Evolutionary conservation across 2,329 filamentous ascomycete species (phyloP).

Genomic region (Alternaria brassicicola): DNA sequence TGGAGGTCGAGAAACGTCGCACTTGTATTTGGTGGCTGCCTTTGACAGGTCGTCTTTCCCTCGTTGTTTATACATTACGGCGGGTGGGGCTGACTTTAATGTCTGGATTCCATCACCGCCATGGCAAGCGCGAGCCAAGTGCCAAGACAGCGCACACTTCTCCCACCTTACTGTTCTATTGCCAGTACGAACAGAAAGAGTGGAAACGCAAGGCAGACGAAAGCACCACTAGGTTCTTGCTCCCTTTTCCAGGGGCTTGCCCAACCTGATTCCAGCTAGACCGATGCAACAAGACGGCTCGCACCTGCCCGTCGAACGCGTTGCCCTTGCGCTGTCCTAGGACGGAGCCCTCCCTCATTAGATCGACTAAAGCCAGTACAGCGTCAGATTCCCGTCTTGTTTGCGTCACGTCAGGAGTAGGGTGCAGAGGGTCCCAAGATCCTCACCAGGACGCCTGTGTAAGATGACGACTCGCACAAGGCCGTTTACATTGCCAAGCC

Average conservation of each 20-base stretch:
- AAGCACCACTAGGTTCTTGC: neutral
- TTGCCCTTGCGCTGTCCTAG: neutral
- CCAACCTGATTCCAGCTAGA: neutral
- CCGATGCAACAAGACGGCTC: neutral
- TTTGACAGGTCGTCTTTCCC: conserved; percentile 7
- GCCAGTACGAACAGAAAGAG: neutral
- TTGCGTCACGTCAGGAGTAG: conserved; percentile 2
- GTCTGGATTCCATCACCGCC: neutral
- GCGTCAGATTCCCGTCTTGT: conserved; percentile 5
- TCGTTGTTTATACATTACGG: neutral
- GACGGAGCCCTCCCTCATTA: neutral
- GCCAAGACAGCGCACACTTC: neutral
- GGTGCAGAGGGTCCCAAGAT: conserved; percentile 1
- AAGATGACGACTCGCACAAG: conserved; percentile 11
- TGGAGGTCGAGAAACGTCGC: conserved; percentile 5
- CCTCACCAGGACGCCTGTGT: neutral
- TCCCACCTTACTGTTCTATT: neutral
- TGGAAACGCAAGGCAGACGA: neutral
- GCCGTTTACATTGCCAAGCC: conserved; percentile 4
- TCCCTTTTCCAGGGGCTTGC: neutral
- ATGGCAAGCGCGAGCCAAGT: neutral
- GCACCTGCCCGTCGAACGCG: neutral
- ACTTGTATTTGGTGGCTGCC: conserved; percentile 9
- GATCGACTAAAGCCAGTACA: neutral
- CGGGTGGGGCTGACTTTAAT: neutral